Conservation (phyloP, 768 basidiomycete genomes). For the Boletellus ananas region DNA sequence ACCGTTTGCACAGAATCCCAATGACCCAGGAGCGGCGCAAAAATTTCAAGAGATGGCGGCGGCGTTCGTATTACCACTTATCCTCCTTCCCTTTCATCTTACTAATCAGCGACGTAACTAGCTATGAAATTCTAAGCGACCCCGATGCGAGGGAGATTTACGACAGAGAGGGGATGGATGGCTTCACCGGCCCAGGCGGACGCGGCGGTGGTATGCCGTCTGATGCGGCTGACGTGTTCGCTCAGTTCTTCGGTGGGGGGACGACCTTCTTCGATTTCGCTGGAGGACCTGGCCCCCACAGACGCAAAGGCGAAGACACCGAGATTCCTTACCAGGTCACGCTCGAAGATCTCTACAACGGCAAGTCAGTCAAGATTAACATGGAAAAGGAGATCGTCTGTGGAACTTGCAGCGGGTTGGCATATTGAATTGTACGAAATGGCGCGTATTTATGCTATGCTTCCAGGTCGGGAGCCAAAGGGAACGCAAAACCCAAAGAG, state of each 20-base stretch:
- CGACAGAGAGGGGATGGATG: slow-evolving; percentile 70
- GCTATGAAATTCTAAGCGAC: slow-evolving; percentile 82
- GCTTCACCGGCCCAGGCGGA: slow-evolving; percentile 48
- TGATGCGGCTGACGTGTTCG: slow-evolving; percentile 66
- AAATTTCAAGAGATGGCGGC: slow-evolving; percentile 89
- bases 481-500: slow-evolving; percentile 77
- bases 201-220: slow-evolving; percentile 41
- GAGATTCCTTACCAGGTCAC: slow-evolving; percentile 80
- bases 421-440: not conserved
- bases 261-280: slow-evolving; percentile 66
- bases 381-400: slow-evolving; percentile 86
- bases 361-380: slow-evolving; percentile 83
- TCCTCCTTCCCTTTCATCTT: not conserved
- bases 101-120: slow-evolving; percentile 27
- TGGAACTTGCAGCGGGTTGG: slow-evolving; percentile 73
- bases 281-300: slow-evolving; percentile 43
- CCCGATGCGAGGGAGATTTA: slow-evolving; percentile 65
- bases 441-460: slow-evolving; percentile 2
- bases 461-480: slow-evolving; percentile 73
- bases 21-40: slow-evolving; percentile 76
- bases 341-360: slow-evolving; percentile 90
- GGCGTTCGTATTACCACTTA: slow-evolving; percentile 52
- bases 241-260: slow-evolving; percentile 63
- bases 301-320: slow-evolving; percentile 66
- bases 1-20: slow-evolving; percentile 60